Conservation (phyloP, 106 monocot genomes). For the Xerophyta viscosa region DNA sequence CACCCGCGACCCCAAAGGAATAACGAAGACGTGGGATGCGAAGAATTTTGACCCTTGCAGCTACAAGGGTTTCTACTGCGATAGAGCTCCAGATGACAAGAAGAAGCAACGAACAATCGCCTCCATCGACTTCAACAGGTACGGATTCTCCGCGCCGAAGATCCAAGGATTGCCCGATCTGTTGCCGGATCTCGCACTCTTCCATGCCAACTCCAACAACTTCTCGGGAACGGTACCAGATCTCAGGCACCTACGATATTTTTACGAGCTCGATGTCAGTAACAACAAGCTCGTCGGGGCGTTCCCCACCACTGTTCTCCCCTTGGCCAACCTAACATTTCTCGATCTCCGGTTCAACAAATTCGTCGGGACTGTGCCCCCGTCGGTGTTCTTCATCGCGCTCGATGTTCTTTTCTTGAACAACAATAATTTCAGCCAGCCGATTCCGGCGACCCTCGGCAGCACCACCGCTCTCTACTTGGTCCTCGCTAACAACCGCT, state of each 20-base stretch:
- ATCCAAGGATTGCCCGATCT: conserved; percentile 32
- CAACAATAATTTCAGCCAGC: conserved; percentile 37
- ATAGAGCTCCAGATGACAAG: conserved; percentile 16
- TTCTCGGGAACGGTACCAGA: conserved; percentile 41
- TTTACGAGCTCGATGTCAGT: conserved; percentile 70
- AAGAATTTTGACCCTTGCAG: conserved; percentile 18
- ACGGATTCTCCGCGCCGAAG: conserved; percentile 18
- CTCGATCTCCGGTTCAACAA: conserved; percentile 55
- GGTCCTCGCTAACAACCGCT: conserved; percentile 56
- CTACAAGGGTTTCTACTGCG: conserved; percentile 58
- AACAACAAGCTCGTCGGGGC: conserved; percentile 40
- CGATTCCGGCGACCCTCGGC: conserved; percentile 29
- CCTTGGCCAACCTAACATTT: conserved; percentile 15
- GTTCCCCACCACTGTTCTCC: conserved; percentile 23
- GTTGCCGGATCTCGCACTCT: conserved; percentile 43
- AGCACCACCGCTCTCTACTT: conserved; percentile 16
- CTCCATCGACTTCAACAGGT: conserved; percentile 50
- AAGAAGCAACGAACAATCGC: conserved; percentile 22
- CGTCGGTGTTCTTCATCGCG: conserved; percentile 16
- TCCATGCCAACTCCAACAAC: conserved; percentile 62
- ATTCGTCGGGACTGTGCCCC: conserved; percentile 41
- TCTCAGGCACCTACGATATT: conserved; percentile 25
- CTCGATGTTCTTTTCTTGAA: conserved; percentile 55
- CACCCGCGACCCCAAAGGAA: conserved; percentile 29
- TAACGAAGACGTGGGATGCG: conserved; percentile 16